Conservation (phyloP, 2,329 filamentous ascomycete genomes). For the Pseudocercospora fuligena region DNA sequence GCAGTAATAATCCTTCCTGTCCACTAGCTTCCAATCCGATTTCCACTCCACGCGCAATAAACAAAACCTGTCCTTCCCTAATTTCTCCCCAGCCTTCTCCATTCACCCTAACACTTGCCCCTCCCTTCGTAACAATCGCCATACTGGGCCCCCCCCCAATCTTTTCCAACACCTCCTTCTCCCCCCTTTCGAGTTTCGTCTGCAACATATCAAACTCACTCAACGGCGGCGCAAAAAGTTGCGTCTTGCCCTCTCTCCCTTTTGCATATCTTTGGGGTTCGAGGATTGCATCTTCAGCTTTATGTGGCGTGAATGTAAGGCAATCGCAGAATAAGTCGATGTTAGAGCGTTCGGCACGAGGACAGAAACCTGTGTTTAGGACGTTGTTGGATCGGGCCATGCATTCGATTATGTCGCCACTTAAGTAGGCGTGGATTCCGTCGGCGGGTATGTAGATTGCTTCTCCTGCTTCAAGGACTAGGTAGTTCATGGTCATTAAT, state of each 20-base stretch:
- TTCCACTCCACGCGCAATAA: constrained; percentile 64
- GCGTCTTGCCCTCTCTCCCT: constrained; percentile 64
- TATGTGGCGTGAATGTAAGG: constrained; percentile 68
- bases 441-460: constrained; percentile 74
- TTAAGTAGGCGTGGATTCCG: constrained; percentile 74
- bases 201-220: constrained; percentile 73
- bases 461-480: constrained; percentile 68
- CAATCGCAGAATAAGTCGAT: constrained; percentile 67
- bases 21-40: constrained; percentile 46
- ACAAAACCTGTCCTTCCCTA: constrained; percentile 70
- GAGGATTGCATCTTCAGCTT: constrained; percentile 61
- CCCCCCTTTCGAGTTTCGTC: constrained; percentile 60
- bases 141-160: constrained; percentile 68
- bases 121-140: constrained; percentile 65
- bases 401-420: constrained; percentile 76
- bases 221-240: constrained; percentile 68
- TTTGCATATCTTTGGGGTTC: constrained; percentile 55
- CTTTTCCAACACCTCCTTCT: constrained; percentile 62
- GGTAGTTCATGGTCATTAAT: constrained; percentile 74
- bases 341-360: constrained; percentile 65
- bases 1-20: neutral
- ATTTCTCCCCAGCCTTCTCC: constrained; percentile 53
- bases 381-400: constrained; percentile 79
- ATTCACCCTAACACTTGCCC: constrained; percentile 60
- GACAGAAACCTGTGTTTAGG: constrained; percentile 77